Percentiles rank a stretch among this genome's conserved stretches.
Evolutionary conservation across 108 stramenopile genomes (phyloP).

Genomic region (Pseudonitzschia delicatissima): DNA sequence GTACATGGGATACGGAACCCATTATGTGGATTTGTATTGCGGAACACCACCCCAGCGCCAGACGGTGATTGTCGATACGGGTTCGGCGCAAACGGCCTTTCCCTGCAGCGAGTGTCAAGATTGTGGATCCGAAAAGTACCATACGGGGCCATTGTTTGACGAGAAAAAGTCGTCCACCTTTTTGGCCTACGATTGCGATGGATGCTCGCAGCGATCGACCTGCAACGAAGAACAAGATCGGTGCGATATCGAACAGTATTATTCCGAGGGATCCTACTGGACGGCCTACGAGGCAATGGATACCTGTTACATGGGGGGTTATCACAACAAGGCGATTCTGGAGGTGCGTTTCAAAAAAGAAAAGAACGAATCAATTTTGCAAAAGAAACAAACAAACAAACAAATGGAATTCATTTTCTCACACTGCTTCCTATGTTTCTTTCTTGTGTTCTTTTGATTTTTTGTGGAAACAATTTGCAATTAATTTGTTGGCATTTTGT

Average conservation of each 20-base stretch:
- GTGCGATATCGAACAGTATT: conserved; percentile 51
- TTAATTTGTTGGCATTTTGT: no score
- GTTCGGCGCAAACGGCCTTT: conserved; percentile 87
- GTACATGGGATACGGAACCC: conserved; percentile 58
- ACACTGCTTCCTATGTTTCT: no score
- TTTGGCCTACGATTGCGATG: neutral
- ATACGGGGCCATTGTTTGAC: conserved; percentile 66
- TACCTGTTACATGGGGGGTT: conserved; percentile 68
- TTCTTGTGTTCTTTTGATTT: no score
- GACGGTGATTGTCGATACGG: conserved; percentile 97
- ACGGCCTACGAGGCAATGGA: conserved; percentile 70
- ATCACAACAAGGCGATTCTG: conserved; percentile 30
- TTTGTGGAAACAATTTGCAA: no score
- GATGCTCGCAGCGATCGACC: conserved; percentile 1
- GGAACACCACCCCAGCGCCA: conserved; percentile 95
- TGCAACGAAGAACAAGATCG: conserved; percentile 1
- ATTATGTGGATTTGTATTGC: conserved; percentile 92
- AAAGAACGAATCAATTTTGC: no score
- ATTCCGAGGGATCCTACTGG: conserved; percentile 80
- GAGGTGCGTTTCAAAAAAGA: conserved; percentile 5
- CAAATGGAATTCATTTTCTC: no score
- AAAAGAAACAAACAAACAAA: no score
- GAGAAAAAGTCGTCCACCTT: conserved; percentile 36
- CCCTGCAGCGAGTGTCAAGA: conserved; percentile 77
- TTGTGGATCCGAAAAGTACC: conserved; percentile 69